Conservation (phyloP, 768 basidiomycete species). For the Tulasnella sp. region DNA sequence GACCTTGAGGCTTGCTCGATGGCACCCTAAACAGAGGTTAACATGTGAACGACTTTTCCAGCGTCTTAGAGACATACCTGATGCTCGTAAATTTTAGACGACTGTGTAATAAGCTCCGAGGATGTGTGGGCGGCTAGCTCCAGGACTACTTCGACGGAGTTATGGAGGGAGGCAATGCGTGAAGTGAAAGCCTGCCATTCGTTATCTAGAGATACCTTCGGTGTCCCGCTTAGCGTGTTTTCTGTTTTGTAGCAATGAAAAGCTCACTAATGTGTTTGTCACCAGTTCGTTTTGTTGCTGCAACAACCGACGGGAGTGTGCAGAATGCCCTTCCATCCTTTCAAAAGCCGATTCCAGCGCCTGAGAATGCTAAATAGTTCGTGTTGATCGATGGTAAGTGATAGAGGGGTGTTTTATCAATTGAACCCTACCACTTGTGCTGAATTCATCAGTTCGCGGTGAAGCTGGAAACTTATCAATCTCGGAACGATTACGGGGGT, state of each 20-base stretch:
- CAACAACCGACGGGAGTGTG: not conserved
- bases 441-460: no score
- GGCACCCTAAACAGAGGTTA: not conserved
- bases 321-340: not conserved
- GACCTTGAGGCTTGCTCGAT: not conserved
- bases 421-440: no score
- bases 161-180: not conserved
- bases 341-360: not conserved
- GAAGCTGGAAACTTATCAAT: no score
- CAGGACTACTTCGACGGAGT: not conserved
- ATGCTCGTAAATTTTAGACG: no score
- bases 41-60: not conserved
- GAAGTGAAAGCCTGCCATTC: not conserved
- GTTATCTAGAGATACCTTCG: not conserved
- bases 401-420: no score
- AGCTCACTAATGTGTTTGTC: not conserved
- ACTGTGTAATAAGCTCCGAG: not conserved
- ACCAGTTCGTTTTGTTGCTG: not conserved
- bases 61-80: constrained; percentile 1
- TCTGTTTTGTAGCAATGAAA: no score
- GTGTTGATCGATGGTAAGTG: not conserved
- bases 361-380: not conserved
- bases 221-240: not conserved
- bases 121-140: not conserved
- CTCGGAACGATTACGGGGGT: no score